phyloP scores from a whole-genome alignment of 108 stramenopile genomes.

The Cyclostephanos tholiformis region DNA sequence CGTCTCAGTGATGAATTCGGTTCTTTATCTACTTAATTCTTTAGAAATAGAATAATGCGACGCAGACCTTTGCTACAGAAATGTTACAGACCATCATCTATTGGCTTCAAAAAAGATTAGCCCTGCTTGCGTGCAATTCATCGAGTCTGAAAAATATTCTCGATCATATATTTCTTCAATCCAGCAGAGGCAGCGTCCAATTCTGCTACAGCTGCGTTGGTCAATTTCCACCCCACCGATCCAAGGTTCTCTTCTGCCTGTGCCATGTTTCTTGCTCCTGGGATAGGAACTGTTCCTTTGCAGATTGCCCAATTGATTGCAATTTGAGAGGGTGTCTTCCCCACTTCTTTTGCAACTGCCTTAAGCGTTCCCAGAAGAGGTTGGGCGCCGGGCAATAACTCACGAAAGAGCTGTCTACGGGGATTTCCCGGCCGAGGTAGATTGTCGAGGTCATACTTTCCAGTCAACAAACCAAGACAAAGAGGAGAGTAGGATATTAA shows the following conservation, averaged over 20 bases:
- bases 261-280: conserved; percentile 66
- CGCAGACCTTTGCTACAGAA: too few species aligned
- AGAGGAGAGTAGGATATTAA: conserved; percentile 83
- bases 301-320: conserved; percentile 92
- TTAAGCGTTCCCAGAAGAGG: conserved; percentile 66
- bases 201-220: conserved; percentile 52
- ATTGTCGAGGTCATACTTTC: conserved; percentile 82
- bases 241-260: conserved; percentile 78
- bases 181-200: conserved; percentile 70
- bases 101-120: not conserved
- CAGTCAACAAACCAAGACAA: conserved; percentile 80
- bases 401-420: conserved; percentile 77
- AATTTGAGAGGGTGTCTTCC: conserved; percentile 81
- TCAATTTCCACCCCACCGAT: conserved; percentile 69
- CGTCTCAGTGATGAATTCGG: not conserved
- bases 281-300: conserved; percentile 87
- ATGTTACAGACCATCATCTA: too few species aligned
- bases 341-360: conserved; percentile 68
- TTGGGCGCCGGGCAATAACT: conserved; percentile 74
- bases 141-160: conserved; percentile 85
- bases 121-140: not conserved
- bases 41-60: not conserved
- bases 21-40: not conserved
- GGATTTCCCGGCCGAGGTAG: conserved; percentile 67
- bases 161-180: conserved; percentile 84